Conservation (phyloP, 2,329 filamentous ascomycete genomes). For the Bertia moriformis region DNA sequence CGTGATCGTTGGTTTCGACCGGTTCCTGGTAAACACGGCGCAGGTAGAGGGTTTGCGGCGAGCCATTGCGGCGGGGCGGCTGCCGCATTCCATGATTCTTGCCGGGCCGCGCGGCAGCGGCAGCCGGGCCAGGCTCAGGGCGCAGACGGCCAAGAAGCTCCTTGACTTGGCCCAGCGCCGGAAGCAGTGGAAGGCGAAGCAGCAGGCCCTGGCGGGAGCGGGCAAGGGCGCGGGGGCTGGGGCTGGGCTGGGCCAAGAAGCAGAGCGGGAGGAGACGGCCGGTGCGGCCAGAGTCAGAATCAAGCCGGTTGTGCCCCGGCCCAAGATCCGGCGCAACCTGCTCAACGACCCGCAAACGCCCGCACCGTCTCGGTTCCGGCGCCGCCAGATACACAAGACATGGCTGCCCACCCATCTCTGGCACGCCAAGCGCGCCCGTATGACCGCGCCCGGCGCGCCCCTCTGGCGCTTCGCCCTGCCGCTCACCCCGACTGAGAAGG, state of each 20-base stretch:
- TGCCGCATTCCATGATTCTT: too few relatives aligned
- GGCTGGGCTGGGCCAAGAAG: slow-evolving; percentile 7
- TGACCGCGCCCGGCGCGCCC: slow-evolving; percentile 65
- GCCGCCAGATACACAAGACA: slow-evolving; percentile 74
- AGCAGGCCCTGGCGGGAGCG: slow-evolving; percentile 17
- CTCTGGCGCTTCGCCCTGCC: slow-evolving; percentile 87
- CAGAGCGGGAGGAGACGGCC: slow-evolving; percentile 6
- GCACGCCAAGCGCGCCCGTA: slow-evolving; percentile 80
- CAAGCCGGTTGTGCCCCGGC: slow-evolving; percentile 29
- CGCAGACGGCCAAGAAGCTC: slow-evolving; percentile 63
- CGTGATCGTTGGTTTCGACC: too few relatives aligned
- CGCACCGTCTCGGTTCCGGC: slow-evolving; percentile 61
- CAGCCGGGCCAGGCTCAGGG: slow-evolving; percentile 45
- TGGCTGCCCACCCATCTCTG: slow-evolving; percentile 92
- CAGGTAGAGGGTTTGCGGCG: too few relatives aligned
- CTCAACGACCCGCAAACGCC: slow-evolving; percentile 51
- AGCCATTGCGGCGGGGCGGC: too few relatives aligned
- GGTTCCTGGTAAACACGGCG: too few relatives aligned
- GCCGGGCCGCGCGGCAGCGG: slow-evolving; percentile 11
- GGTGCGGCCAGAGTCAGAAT: slow-evolving; percentile 10
- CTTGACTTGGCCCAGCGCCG: slow-evolving; percentile 45
- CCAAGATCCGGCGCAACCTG: slow-evolving; percentile 57
- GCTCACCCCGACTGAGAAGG: slow-evolving; percentile 74
- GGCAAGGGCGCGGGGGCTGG: slow-evolving; percentile 15
- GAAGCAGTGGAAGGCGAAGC: slow-evolving; percentile 35